Evolutionary conservation across 495 filamentous ascomycete genomes (phyloP).

Genomic region (Hypoxylon crocopeplum): DNA sequence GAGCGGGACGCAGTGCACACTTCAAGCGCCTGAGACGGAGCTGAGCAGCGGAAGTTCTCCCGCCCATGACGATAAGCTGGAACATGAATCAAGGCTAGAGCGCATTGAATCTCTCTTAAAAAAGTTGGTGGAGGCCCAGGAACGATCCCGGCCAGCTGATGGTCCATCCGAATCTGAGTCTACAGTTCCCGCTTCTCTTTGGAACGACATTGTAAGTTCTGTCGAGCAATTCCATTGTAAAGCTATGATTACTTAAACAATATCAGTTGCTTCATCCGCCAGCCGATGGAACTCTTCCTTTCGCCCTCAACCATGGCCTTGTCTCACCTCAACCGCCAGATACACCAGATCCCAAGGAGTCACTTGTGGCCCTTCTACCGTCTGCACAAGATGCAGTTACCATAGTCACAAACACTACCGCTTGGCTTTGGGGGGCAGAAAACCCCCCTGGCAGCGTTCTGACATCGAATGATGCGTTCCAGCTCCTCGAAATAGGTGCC

Average conservation of each 20-base stretch:
- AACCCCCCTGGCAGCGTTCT: slow-evolving; percentile 5
- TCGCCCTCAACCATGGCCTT: not conserved
- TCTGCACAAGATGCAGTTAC: slow-evolving; percentile 7
- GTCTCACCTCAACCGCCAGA: not conserved
- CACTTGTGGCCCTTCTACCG: slow-evolving; percentile 3
- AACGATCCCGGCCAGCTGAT: not conserved
- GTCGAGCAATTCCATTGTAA: not conserved
- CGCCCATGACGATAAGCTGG: not conserved
- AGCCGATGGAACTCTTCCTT: not conserved
- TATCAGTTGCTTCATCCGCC: not conserved
- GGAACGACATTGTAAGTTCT: slow-evolving; percentile 1
- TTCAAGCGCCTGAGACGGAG: slow-evolving; percentile 2
- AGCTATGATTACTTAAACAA: not conserved
- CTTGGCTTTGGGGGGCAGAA: slow-evolving; percentile 8
- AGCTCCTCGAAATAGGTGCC: not conserved
- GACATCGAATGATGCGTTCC: not conserved
- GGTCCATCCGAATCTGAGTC: not conserved
- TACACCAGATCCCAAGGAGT: not conserved
- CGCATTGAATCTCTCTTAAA: slow-evolving; percentile 1
- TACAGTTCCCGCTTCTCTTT: not conserved
- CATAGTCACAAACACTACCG: slow-evolving; percentile 7
- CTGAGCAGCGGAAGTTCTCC: not conserved
- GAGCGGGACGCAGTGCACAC: slow-evolving; percentile 2
- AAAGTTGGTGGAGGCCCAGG: not conserved
- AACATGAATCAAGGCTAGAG: not conserved